Base-by-base conservation (phyloP, 495 filamentous ascomycete species). In the Aspergillus taichungensis region DNA sequence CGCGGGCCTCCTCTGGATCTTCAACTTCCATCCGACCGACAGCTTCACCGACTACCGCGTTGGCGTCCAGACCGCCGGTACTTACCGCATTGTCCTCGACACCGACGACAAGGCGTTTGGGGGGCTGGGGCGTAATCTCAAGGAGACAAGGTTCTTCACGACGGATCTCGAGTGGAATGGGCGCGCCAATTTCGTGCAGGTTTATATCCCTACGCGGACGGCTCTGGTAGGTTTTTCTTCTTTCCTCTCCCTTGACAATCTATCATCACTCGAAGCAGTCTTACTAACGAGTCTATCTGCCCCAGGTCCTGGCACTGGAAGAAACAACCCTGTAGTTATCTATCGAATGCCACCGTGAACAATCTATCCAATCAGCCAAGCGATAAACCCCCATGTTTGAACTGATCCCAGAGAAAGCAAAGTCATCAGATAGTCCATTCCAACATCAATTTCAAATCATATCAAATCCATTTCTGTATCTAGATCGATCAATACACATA, bases 11-110 rank as follows among this genome's bases (percentile, higher is more conserved):
- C 69, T 98, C 30, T 98, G 87, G 77, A 78, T 95, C 53, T 97
- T 98, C 75, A 98, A 98, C 66, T 95, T 95, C 74, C 82, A 96
- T 60, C 83, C 87, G 5, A 77, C 77, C n/a, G 56, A 83, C 35
- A 94, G 87, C 72, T 98, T 83, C 61, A 79, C 87, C 12, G 94
- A 97, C 60, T 98, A 95, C 57, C 76, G 94, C 13, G 82, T 97
- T 45, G 92, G 92, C 0, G 76, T 98, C 38, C 87, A 97, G 40
- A 68, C 75, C 8, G 60, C 82, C 2, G 92, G 92, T 13, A 95
- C 87, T 9, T 98, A 98, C 62, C 76, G 81, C 30, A 83, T 96
- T 48, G 82, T 96, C 6, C 72, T 98, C 28, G 87, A 94, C 57
- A 79, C 83, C 5, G 92, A 98, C 60, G 73, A 75, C 35, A 67